phyloP scores from a whole-genome alignment of 2,329 filamentous ascomycete species.

The Sarocladiaceae sp. region DNA sequence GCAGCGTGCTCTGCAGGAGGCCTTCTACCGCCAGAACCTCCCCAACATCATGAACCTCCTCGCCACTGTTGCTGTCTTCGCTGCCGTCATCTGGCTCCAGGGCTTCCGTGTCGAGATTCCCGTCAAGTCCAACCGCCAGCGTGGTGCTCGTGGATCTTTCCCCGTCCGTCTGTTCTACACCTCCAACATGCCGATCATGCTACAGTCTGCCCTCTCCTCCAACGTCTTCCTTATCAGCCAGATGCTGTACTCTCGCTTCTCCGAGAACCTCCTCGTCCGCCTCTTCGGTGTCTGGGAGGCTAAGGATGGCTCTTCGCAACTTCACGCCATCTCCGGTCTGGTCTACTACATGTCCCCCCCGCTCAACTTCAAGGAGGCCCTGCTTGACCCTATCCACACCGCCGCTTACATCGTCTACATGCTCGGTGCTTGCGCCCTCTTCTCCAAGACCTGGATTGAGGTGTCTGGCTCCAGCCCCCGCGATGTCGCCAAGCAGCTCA shows the following conservation, averaged over 20 bases:
- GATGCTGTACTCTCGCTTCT: constrained; percentile 99
- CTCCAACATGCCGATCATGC: constrained; percentile 99
- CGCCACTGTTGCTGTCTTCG: constrained; percentile 87
- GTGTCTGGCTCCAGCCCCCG: constrained; percentile 96
- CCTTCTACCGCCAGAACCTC: constrained; percentile 98
- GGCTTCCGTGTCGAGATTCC: constrained; percentile 99
- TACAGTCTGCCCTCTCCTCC: constrained; percentile 96
- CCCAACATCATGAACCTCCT: constrained; percentile 99
- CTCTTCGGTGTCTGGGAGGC: constrained; percentile 98
- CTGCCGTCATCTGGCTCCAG: constrained; percentile 97
- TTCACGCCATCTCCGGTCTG: constrained; percentile 86
- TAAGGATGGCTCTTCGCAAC: constrained; percentile 90
- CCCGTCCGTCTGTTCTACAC: constrained; percentile 99
- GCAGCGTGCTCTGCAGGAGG: constrained; percentile 95
- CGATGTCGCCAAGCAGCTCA: constrained; percentile 98
- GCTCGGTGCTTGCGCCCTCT: constrained; percentile 93
- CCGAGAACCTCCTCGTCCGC: constrained; percentile 95
- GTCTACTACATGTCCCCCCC: constrained; percentile 99
- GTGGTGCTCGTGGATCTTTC: constrained; percentile 96
- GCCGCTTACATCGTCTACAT: constrained; percentile 95
- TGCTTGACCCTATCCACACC: constrained; percentile 95
- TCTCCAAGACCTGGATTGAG: constrained; percentile 99
- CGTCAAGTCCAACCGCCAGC: constrained; percentile 98
- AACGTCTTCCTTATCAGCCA: constrained; percentile 99
- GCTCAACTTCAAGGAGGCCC: constrained; percentile 93